Evolutionary conservation across 2,329 filamentous ascomycete genomes (phyloP).

Genomic region (Magnaporthiopsis rhizophila): DNA sequence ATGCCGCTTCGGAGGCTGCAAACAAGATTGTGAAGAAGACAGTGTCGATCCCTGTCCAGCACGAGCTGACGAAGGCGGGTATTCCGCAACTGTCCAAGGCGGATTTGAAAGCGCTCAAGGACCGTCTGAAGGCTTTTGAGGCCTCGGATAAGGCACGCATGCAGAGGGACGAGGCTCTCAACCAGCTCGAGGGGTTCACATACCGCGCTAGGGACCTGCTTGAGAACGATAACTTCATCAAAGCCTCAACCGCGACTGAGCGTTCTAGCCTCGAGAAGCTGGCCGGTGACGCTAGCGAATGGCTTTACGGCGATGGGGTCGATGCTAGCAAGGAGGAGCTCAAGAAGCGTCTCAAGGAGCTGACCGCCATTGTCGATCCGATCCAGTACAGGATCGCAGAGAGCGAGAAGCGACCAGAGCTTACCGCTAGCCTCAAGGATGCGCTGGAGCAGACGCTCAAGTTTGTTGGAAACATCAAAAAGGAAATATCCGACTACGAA

Average conservation of each 20-base stretch:
- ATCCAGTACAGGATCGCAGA: conserved; percentile 71
- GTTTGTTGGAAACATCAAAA: conserved; percentile 62
- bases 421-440: conserved; percentile 59
- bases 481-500: conserved; percentile 62
- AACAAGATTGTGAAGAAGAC: conserved; percentile 51
- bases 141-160: conserved; percentile 71
- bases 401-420: conserved; percentile 59
- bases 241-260: conserved; percentile 60
- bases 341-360: conserved; percentile 64
- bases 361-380: conserved; percentile 71
- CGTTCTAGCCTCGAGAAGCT: conserved; percentile 59
- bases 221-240: conserved; percentile 66
- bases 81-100: conserved; percentile 39
- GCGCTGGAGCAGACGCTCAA: conserved; percentile 63
- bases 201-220: conserved; percentile 82
- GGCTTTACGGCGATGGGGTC: conserved; percentile 81
- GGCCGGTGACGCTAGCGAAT: conserved; percentile 67
- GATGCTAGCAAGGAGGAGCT: conserved; percentile 69
- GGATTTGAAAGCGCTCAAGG: conserved; percentile 46
- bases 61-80: conserved; percentile 41
- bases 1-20: conserved; percentile 39
- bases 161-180: conserved; percentile 77
- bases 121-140: conserved; percentile 77
- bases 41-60: conserved; percentile 44
- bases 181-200: conserved; percentile 87